Base-by-base conservation (phyloP, 2,329 filamentous ascomycete genomes). In the Cytospora chrysosperma region DNA sequence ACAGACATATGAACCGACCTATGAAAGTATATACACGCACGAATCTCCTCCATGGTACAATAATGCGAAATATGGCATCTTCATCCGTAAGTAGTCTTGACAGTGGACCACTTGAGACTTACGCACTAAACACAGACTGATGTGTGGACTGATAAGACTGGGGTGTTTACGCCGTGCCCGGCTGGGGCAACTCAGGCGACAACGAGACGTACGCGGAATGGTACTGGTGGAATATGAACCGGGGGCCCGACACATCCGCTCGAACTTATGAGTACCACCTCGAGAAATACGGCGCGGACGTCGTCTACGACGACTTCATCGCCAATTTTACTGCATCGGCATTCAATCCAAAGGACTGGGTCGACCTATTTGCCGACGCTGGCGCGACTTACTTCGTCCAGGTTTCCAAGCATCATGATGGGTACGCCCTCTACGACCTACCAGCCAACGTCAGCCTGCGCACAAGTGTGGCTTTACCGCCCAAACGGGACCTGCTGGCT, bases 41-140 rank as follows among this genome's bases (percentile, higher is more conserved):
- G 74, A 76, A 69, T 77, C 77, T 17, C 82, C 83, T 0, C 74
- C 77, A 6, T 86, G 84, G 84, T 87, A 79, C 67, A 76, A 82
- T 60, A 75, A 79, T 50, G 80, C 76, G 26, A 87, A 87, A 63
- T 87, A 77, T 65, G 84, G 85, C 0, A 86, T 87, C 43, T 86
- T 87, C 68, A 82, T 86, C 49, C 84, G 43, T 47, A 47, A 24
- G 43, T 47, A 24, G 2, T 12, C 6, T 47, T 12, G 9, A 13
- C 13, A 21, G 2, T 15, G 13, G 2, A 43, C 40, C 12, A 9
- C 1, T 21, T 21, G n/a, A 21, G 1, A 47, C 1, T 8, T 24
- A 24, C 3, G 10, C 9, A 21, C n/a, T 2, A 8, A 24, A 21
- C 9, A 1, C n/a, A 24, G 43, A 47, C n/a, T 47, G 43, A 21